phyloP scores from a whole-genome alignment of 345 rosid genomes.

The Citrus trifoliata region DNA sequence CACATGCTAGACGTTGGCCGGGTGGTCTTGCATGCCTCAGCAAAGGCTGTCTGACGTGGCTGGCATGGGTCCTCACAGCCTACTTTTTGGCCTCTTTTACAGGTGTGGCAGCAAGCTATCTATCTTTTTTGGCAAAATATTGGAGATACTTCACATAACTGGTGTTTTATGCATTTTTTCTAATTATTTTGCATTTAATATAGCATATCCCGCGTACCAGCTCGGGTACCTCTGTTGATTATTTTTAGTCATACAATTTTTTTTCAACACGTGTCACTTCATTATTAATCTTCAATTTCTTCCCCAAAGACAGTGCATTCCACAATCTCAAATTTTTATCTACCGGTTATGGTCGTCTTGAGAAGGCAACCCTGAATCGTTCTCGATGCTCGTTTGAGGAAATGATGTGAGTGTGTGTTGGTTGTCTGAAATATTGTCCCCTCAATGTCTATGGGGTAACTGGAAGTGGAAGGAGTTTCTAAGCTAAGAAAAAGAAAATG shows the following conservation, averaged over 20 bases:
- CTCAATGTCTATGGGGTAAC: background rate
- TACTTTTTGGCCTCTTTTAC: no score
- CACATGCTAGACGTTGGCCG: accelerated
- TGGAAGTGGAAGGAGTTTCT: background rate
- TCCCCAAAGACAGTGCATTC: background rate
- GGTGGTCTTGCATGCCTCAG: no score
- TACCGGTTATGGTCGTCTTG: background rate
- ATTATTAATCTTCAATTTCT: no score
- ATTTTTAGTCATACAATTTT: no score
- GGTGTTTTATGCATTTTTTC: accelerated
- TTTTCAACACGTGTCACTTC: accelerated
- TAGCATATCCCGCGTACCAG: accelerated
- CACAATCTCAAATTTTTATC: background rate
- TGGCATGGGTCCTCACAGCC: accelerated
- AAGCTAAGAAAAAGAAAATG: background rate
- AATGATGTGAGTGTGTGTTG: background rate
- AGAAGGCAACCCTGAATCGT: background rate
- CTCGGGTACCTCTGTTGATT: no score
- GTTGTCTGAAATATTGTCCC: background rate
- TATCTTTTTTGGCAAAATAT: no score
- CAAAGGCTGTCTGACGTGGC: no score
- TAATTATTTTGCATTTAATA: no score
- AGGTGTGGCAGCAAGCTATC: no score
- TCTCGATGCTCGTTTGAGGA: background rate
- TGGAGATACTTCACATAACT: no score